Evolutionary conservation across 495 filamentous ascomycete genomes (phyloP).

Genomic region (Penicillium roqueforti): DNA sequence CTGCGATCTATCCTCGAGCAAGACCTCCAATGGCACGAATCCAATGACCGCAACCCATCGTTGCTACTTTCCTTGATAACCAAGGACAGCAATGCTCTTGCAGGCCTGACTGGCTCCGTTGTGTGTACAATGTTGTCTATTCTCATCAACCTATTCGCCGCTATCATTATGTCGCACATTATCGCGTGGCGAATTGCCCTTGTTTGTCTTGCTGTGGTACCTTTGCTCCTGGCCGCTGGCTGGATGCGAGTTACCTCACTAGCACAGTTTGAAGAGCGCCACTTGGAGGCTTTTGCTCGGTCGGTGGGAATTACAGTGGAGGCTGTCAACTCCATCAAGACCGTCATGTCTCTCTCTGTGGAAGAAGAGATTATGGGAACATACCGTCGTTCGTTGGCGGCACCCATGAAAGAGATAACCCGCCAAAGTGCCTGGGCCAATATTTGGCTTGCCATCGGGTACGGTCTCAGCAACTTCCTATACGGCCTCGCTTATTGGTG

Average conservation of each 20-base stretch:
- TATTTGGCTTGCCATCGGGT: constrained; percentile 52
- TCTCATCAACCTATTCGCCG: constrained; percentile 39
- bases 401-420: constrained; percentile 45
- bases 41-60: constrained; percentile 43
- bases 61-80: constrained; percentile 48
- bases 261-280: constrained; percentile 54
- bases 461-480: constrained; percentile 50
- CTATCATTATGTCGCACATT: constrained; percentile 41
- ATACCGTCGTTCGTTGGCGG: constrained; percentile 37
- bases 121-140: constrained; percentile 48
- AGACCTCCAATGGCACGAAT: constrained; percentile 52
- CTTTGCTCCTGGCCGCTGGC: constrained; percentile 40
- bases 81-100: constrained; percentile 46
- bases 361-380: constrained; percentile 38
- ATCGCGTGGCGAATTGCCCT: constrained; percentile 43
- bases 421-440: constrained; percentile 41
- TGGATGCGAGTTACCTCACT: constrained; percentile 52
- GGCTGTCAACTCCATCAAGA: constrained; percentile 50
- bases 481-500: constrained; percentile 68
- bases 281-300: constrained; percentile 50
- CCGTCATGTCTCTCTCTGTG: constrained; percentile 49
- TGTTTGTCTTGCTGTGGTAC: constrained; percentile 38
- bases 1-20: constrained; percentile 51
- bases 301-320: constrained; percentile 50
- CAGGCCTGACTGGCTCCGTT: constrained; percentile 43